Percentiles rank a stretch among this genome's conserved stretches.
These are phyloP conservation scores for Sclerotinia glacialis DNA, from an alignment of 2,329 filamentous ascomycete species.

Conservation along the genomic window DNA sequence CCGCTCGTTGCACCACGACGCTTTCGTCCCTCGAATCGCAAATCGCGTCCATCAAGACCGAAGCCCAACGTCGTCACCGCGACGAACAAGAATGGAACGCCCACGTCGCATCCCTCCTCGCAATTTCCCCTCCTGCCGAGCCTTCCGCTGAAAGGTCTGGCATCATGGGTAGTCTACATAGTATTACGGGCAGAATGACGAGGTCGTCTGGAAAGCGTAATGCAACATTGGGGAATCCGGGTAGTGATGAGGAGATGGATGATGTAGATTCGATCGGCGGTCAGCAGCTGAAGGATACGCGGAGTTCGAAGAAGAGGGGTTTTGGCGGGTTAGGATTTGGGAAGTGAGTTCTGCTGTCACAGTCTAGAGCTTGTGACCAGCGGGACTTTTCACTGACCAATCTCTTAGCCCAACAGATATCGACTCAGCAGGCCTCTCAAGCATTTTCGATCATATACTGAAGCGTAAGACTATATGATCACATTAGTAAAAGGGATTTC, in stretches of 20 bases:
- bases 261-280: slow-evolving; percentile 36
- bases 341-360: slow-evolving; percentile 17
- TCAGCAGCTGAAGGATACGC: slow-evolving; percentile 49
- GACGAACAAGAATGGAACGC: slow-evolving; percentile 38
- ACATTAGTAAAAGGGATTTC: not conserved
- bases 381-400: slow-evolving; percentile 11
- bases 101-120: slow-evolving; percentile 34
- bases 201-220: slow-evolving; percentile 10
- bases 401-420: not conserved
- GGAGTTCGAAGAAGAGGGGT: slow-evolving; percentile 53
- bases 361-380: slow-evolving; percentile 5
- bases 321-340: slow-evolving; percentile 26
- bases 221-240: slow-evolving; percentile 41
- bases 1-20: slow-evolving; percentile 70
- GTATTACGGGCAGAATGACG: slow-evolving; percentile 9
- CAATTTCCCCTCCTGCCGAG: slow-evolving; percentile 25
- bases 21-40: slow-evolving; percentile 73
- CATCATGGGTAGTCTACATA: not conserved
- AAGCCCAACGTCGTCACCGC: slow-evolving; percentile 53
- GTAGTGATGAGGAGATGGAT: slow-evolving; percentile 44
- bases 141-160: not conserved
- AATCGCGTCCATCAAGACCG: slow-evolving; percentile 62
- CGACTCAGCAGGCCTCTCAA: no score
- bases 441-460: not conserved
- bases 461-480: not conserved